A percentile compares a stretch with the other conserved stretches of the same genome.
These are phyloP conservation scores for Saitozyma sp. DNA, from an alignment of 768 basidiomycete species.

Conservation along the genomic window DNA sequence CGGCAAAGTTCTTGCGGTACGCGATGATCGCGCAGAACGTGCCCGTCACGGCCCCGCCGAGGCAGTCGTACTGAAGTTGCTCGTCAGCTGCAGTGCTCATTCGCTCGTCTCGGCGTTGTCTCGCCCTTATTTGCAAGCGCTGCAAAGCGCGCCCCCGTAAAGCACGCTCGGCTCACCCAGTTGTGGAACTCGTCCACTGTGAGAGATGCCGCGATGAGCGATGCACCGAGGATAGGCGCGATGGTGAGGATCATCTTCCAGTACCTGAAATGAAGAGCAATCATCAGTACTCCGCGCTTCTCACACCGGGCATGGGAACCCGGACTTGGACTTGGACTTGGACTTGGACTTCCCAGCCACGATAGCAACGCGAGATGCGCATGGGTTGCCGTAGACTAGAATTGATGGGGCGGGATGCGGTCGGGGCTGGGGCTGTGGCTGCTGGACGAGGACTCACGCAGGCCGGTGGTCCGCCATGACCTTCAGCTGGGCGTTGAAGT, in stretches of 20 bases:
- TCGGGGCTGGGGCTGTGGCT: neutral
- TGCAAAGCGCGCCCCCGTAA: no score
- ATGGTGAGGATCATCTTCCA: constrained; percentile 67
- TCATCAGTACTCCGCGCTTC: no score
- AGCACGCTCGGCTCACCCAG: constrained; percentile 35
- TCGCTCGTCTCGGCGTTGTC: no score
- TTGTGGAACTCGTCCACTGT: constrained; percentile 64
- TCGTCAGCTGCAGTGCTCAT: no score
- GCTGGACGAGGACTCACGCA: constrained; percentile 40
- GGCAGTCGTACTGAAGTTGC: constrained; percentile 58
- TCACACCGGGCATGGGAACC: no score
- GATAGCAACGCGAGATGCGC: no score
- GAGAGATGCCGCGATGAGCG: constrained; percentile 61
- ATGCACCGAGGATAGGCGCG: constrained; percentile 61
- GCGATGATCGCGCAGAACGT: constrained; percentile 57
- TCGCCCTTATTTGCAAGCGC: no score
- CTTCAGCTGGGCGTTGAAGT: constrained; percentile 54
- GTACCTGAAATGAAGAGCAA: constrained; percentile 45
- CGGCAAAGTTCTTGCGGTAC: constrained; percentile 62
- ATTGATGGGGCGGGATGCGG: neutral
- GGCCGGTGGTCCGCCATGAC: constrained; percentile 64
- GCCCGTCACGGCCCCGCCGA: constrained; percentile 61
- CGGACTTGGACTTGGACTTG: no score
- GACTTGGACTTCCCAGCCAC: no score
- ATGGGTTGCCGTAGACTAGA: neutral